phyloP scores from a whole-genome alignment of 371 early-diverging fungal species.

The Apophysomyces ossiformis region DNA sequence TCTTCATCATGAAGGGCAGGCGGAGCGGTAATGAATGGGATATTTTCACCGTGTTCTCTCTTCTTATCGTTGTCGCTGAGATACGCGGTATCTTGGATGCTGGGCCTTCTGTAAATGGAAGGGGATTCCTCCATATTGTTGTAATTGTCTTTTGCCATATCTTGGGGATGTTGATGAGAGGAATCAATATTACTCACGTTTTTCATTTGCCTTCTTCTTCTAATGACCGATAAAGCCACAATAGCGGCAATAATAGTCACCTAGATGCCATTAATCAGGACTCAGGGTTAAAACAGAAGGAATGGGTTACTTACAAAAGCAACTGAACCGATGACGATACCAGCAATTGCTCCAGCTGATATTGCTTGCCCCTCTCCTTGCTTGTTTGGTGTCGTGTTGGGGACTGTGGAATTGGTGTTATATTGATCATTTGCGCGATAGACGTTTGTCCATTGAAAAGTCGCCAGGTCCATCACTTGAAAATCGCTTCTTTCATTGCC shows the following conservation, averaged over 20 bases:
- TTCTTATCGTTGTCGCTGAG: background rate
- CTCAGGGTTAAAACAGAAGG: background rate
- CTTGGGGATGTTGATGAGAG: background rate
- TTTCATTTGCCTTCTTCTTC: background rate
- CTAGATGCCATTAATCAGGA: background rate
- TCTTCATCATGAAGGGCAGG: background rate
- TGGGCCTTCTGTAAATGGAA: background rate
- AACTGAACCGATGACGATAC: background rate
- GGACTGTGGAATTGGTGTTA: background rate
- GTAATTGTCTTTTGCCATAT: background rate
- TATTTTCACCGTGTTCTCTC: background rate
- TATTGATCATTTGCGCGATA: background rate
- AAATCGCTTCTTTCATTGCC: background rate
- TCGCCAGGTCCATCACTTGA: background rate
- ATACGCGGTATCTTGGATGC: background rate
- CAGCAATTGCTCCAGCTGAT: slow-evolving; percentile 4
- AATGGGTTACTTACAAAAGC: background rate
- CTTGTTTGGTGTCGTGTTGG: background rate
- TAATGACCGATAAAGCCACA: background rate
- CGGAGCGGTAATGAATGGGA: background rate
- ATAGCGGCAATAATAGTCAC: background rate
- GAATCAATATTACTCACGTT: background rate
- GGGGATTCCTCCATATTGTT: background rate
- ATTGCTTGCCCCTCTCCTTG: background rate
- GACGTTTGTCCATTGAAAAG: background rate